Evolutionary conservation across 2,329 filamentous ascomycete genomes (phyloP).

Genomic region (Claviceps sp.): DNA sequence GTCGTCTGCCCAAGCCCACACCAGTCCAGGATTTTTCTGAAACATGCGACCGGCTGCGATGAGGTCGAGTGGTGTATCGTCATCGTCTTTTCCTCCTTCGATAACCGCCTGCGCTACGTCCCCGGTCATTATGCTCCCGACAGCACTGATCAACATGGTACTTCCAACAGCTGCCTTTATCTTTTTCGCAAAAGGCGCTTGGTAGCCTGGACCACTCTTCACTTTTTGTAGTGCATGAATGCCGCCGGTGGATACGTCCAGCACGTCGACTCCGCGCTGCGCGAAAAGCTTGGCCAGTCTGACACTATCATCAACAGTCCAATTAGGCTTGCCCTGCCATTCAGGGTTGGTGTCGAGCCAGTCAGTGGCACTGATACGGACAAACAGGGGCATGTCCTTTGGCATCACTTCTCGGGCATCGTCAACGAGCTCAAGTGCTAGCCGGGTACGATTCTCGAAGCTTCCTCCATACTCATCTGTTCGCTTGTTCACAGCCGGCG

Average conservation of each 20-base stretch:
- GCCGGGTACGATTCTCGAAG: slow-evolving; percentile 31
- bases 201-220: slow-evolving; percentile 50
- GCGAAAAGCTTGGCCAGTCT: slow-evolving; percentile 57
- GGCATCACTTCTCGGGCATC: slow-evolving; percentile 49
- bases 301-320: slow-evolving; percentile 27
- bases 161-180: slow-evolving; percentile 61
- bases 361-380: slow-evolving; percentile 61
- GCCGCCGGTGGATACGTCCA: slow-evolving; percentile 71
- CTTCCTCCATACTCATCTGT: slow-evolving; percentile 37
- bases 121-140: slow-evolving; percentile 35
- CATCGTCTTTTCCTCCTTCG: slow-evolving; percentile 15
- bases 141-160: slow-evolving; percentile 31
- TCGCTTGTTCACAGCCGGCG: slow-evolving; percentile 30
- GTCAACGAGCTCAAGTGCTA: slow-evolving; percentile 46
- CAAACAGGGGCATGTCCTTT: slow-evolving; percentile 53
- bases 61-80: slow-evolving; percentile 33
- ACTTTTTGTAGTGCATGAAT: slow-evolving; percentile 46
- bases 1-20: slow-evolving; percentile 43
- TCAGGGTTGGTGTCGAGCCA: slow-evolving; percentile 43
- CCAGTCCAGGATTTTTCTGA: slow-evolving; percentile 44
- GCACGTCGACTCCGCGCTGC: slow-evolving; percentile 60
- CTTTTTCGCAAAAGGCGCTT: slow-evolving; percentile 54
- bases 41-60: slow-evolving; percentile 39
- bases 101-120: slow-evolving; percentile 33
- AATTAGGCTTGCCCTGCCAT: background rate